Evolutionary conservation across 257 asterid species (phyloP).

Genomic region (Thymus quinquecostatus): DNA sequence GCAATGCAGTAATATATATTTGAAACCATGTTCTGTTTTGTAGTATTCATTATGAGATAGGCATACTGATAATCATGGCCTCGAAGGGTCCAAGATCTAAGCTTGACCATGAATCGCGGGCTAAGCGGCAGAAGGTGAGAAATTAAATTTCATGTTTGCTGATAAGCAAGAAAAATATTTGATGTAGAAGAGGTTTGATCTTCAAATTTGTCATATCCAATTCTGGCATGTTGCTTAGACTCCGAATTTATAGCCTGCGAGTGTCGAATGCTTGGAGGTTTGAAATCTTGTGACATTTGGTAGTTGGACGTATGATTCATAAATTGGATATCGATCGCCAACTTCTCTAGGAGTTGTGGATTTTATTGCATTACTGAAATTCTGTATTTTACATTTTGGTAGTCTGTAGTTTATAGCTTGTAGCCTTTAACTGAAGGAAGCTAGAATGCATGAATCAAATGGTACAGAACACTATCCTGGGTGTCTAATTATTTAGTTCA

Average conservation of each 20-base stretch:
- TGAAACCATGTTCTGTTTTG: slow-evolving; percentile 29
- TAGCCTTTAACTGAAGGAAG: slow-evolving; percentile 6
- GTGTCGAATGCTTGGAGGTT: slow-evolving; percentile 12
- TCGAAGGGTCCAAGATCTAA: slow-evolving; percentile 97
- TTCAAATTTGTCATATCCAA: not conserved
- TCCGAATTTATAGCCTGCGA: slow-evolving; percentile 3
- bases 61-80: slow-evolving; percentile 69
- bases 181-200: not conserved
- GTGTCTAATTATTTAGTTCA: not conserved
- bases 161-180: slow-evolving; percentile 10
- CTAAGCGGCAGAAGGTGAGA: slow-evolving; percentile 87
- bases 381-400: not conserved
- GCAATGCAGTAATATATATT: slow-evolving; percentile 6
- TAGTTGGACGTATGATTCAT: not conserved
- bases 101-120: slow-evolving; percentile 92
- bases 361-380: slow-evolving; percentile 2
- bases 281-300: slow-evolving; percentile 12
- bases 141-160: not conserved
- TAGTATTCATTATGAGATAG: slow-evolving; percentile 54
- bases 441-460: slow-evolving; percentile 22
- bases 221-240: slow-evolving; percentile 16
- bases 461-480: slow-evolving; percentile 12
- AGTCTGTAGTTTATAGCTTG: not conserved
- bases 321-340: not conserved
- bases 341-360: slow-evolving; percentile 2